Evolutionary conservation across 352 stramenopile species (phyloP).

Genomic region (Phytophthora tentaculata): DNA sequence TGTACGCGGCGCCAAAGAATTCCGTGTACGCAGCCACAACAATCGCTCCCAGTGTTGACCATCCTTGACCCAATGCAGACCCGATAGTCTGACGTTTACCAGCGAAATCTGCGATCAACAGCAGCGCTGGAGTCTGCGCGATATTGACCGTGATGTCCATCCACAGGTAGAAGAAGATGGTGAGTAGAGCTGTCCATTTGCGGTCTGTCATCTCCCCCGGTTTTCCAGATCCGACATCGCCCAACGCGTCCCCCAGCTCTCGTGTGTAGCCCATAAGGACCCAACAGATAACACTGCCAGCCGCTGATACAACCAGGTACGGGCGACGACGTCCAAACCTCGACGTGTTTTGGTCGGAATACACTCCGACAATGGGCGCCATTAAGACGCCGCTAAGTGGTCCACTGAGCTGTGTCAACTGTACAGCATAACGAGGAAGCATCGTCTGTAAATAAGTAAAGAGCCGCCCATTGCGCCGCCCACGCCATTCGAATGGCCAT

Average conservation of each 20-base stretch:
- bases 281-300: constrained; percentile 55
- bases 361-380: constrained; percentile 54
- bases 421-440: constrained; percentile 51
- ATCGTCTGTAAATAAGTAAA: constrained; percentile 60
- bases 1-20: constrained; percentile 53
- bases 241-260: constrained; percentile 49
- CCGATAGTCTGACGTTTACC: constrained; percentile 57
- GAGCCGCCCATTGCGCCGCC: constrained; percentile 65
- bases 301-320: constrained; percentile 43
- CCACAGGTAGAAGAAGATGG: constrained; percentile 66
- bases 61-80: constrained; percentile 51
- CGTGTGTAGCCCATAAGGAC: constrained; percentile 59
- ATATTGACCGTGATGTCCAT: constrained; percentile 73
- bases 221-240: constrained; percentile 43
- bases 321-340: constrained; percentile 47
- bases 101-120: constrained; percentile 66
- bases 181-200: constrained; percentile 56
- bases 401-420: constrained; percentile 61
- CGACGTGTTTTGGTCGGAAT: constrained; percentile 40
- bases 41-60: constrained; percentile 54
- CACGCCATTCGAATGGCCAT: constrained; percentile 71
- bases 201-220: constrained; percentile 39
- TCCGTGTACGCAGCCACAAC: constrained; percentile 57
- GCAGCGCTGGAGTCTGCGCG: constrained; percentile 47
- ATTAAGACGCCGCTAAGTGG: constrained; percentile 58